phyloP scores from a whole-genome alignment of 805 yeast species.

The Dipodascus albidus region DNA sequence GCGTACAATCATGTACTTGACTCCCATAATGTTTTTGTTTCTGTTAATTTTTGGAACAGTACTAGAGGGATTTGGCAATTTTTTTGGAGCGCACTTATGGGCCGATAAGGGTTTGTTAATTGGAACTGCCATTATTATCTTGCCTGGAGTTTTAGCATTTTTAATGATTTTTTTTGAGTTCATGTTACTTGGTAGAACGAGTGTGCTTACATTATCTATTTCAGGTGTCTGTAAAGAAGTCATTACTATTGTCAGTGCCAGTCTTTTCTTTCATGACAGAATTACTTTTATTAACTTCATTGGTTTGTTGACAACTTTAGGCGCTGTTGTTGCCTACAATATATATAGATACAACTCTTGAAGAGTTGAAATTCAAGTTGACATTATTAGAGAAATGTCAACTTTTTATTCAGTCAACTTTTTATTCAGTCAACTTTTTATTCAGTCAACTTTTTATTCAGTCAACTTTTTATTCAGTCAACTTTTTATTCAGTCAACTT shows the following conservation, averaged over 20 bases:
- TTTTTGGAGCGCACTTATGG: constrained; percentile 54
- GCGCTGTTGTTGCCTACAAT: constrained; percentile 79
- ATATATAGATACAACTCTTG: constrained; percentile 35
- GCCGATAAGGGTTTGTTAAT: constrained; percentile 38
- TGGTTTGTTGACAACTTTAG: constrained; percentile 65
- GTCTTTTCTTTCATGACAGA: constrained; percentile 61
- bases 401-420: too few species aligned
- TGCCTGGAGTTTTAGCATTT: constrained; percentile 84
- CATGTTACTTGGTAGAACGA: constrained; percentile 67
- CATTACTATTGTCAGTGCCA: constrained; percentile 63
- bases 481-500: too few species aligned
- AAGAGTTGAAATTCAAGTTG: too few species aligned
- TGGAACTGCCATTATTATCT: constrained; percentile 47
- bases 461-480: too few species aligned
- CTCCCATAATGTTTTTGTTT: constrained; percentile 70
- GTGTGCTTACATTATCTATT: constrained; percentile 74
- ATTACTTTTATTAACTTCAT: constrained; percentile 54
- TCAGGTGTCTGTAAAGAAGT: constrained; percentile 93
- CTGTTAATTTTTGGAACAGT: constrained; percentile 51
- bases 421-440: too few species aligned
- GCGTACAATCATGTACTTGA: constrained; percentile 66
- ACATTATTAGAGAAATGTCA: too few species aligned
- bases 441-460: too few species aligned
- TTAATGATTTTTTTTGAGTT: constrained; percentile 79
- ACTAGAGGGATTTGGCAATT: constrained; percentile 55